A percentile compares a stretch with the other conserved stretches of the same genome.
phyloP scores from a whole-genome alignment of 2,329 filamentous ascomycete genomes.

The Colletotrichum sp. region DNA sequence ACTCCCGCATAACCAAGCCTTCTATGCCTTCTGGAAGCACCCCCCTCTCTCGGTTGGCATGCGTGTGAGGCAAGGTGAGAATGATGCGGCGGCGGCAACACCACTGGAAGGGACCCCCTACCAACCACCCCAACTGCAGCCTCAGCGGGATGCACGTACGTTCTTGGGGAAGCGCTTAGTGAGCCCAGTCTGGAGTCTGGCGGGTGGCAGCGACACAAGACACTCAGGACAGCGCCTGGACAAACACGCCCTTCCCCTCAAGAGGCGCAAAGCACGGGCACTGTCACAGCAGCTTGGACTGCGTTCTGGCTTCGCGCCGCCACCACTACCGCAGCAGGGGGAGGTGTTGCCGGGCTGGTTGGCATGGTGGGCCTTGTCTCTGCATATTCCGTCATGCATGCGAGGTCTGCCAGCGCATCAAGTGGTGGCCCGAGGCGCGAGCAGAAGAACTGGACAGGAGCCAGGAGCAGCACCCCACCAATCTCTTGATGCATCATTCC shows the following conservation, averaged over 20 bases:
- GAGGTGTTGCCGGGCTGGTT: constrained; percentile 42
- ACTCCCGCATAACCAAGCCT: background rate
- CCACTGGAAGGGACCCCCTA: background rate
- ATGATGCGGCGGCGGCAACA: background rate
- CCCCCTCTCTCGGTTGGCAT: background rate
- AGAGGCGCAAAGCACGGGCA: constrained; percentile 10
- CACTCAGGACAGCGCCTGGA: constrained; percentile 12
- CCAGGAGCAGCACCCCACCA: constrained; percentile 26
- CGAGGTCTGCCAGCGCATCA: constrained; percentile 51
- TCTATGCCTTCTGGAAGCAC: constrained; percentile 18
- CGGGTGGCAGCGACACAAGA: constrained; percentile 1
- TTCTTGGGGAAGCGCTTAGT: constrained; percentile 16
- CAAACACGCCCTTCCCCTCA: constrained; percentile 13
- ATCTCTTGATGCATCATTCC: constrained; percentile 37
- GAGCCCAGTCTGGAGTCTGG: constrained; percentile 4
- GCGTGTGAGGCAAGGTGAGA: background rate
- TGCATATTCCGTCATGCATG: constrained; percentile 68
- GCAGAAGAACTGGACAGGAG: constrained; percentile 27
- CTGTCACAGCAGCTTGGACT: constrained; percentile 31
- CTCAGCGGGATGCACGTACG: constrained; percentile 2
- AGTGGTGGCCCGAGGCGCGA: constrained; percentile 48
- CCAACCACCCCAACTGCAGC: constrained; percentile 11
- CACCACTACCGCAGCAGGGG: constrained; percentile 26
- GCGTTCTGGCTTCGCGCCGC: constrained; percentile 20
- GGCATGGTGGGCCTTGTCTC: constrained; percentile 49